These are phyloP conservation scores for Lycium ferocissimum DNA, from an alignment of 257 asterid genomes.

Conservation along the genomic window DNA sequence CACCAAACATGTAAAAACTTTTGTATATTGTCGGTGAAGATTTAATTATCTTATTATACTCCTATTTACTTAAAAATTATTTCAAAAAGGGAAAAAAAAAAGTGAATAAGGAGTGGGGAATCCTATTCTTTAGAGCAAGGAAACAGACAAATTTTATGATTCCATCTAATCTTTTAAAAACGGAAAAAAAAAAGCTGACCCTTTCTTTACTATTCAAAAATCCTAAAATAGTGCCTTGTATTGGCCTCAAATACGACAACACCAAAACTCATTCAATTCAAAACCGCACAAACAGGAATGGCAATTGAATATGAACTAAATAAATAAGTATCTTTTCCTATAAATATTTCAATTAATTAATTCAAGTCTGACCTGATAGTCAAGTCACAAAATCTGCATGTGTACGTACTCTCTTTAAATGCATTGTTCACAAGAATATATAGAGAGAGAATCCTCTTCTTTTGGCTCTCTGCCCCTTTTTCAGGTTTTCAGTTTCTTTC, in stretches of 20 bases:
- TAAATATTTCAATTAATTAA: not conserved
- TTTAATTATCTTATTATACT: not conserved
- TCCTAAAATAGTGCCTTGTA: not conserved
- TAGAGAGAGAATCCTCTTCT: conserved; percentile 28
- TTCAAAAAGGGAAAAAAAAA: not conserved
- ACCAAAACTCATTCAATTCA: not conserved
- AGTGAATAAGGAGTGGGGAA: not conserved
- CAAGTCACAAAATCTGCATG: conserved; percentile 73
- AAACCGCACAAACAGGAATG: conserved; percentile 10
- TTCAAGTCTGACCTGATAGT: conserved; percentile 58
- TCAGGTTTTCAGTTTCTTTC: conserved; percentile 46
- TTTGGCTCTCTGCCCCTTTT: conserved; percentile 29
- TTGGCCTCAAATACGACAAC: not conserved
- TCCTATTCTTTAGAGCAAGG: conserved; percentile 28
- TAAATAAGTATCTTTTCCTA: not conserved
- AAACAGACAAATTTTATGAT: conserved; percentile 29
- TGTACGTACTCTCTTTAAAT: conserved; percentile 45
- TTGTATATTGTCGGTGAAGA: not conserved
- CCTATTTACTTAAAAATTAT: not conserved
- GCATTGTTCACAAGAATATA: conserved; percentile 46
- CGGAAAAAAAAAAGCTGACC: not conserved
- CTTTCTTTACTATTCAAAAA: not conserved
- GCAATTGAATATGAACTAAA: not conserved
- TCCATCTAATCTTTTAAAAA: not conserved
- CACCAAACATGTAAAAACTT: not conserved